A percentile compares a stretch with the other conserved stretches of the same genome.
Conservation (phyloP, 169 alveolate species). For the Toxoplasma gondii region DNA sequence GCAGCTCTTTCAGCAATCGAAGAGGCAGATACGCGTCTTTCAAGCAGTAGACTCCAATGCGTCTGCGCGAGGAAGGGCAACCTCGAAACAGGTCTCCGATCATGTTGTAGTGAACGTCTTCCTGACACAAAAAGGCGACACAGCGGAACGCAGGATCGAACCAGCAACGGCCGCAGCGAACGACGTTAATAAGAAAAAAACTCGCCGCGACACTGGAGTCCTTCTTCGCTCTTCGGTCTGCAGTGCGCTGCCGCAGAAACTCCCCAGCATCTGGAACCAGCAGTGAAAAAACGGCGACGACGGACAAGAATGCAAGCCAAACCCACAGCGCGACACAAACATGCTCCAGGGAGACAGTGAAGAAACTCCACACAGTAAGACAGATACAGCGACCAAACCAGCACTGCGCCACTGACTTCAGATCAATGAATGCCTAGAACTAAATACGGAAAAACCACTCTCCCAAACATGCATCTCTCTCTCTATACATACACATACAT, state of each 20-base stretch:
- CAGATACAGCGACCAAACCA: too few relatives aligned
- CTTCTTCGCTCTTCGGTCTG: too few relatives aligned
- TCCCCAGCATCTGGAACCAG: not conserved
- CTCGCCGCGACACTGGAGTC: too few relatives aligned
- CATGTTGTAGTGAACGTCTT: constrained; percentile 98
- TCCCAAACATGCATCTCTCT: too few relatives aligned
- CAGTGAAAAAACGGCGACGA: too few relatives aligned
- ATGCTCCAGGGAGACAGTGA: not conserved
- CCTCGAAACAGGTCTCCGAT: constrained; percentile 93
- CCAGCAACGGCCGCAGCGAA: too few relatives aligned
- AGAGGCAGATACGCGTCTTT: constrained; percentile 98
- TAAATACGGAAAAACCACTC: too few relatives aligned
- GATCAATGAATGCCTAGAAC: too few relatives aligned
- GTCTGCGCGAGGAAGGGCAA: constrained; percentile 95
- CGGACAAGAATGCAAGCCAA: not conserved
- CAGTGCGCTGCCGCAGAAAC: not conserved
- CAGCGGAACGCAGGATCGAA: not conserved
- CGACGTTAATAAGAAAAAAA: too few relatives aligned
- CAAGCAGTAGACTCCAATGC: constrained; percentile 99
- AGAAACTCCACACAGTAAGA: not conserved
- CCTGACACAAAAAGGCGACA: constrained; percentile 71
- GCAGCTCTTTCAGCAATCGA: constrained; percentile 94
- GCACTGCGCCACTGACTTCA: too few relatives aligned
- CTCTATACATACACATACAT: too few relatives aligned
- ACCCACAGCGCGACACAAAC: not conserved